A percentile compares a stretch with the other conserved stretches of the same genome.
Conservation (phyloP, 495 filamentous ascomycete genomes). For the Hypoxylon fuscum region DNA sequence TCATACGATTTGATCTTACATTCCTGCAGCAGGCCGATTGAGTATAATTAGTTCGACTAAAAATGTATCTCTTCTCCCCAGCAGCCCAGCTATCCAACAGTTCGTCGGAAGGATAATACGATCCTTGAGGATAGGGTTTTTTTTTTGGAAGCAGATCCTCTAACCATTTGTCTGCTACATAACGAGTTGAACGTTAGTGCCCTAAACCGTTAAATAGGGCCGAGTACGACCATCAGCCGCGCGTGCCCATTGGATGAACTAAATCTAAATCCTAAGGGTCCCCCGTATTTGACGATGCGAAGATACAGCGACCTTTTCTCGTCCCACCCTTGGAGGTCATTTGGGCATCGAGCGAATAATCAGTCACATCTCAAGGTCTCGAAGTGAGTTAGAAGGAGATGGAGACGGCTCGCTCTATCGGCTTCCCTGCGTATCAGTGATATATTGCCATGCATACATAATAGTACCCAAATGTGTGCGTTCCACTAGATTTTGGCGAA, state of each 20-base stretch:
- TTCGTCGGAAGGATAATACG: slow-evolving; percentile 11
- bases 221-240: slow-evolving; percentile 30
- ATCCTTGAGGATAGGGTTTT: slow-evolving; percentile 12
- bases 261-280: slow-evolving; percentile 12
- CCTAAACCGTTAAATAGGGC: slow-evolving; percentile 25
- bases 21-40: slow-evolving; percentile 39
- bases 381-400: slow-evolving; percentile 9
- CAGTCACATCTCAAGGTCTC: background rate
- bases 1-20: slow-evolving; percentile 42
- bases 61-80: slow-evolving; percentile 14
- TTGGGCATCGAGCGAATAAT: slow-evolving; percentile 1
- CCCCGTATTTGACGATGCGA: slow-evolving; percentile 14
- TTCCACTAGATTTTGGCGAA: slow-evolving; percentile 27
- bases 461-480: slow-evolving; percentile 17
- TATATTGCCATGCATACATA: slow-evolving; percentile 36
- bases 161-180: slow-evolving; percentile 10
- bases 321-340: slow-evolving; percentile 4
- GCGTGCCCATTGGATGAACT: slow-evolving; percentile 16
- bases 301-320: slow-evolving; percentile 11
- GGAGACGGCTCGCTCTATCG: slow-evolving; percentile 11
- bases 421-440: slow-evolving; percentile 17
- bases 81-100: slow-evolving; percentile 22
- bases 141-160: slow-evolving; percentile 5
- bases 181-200: slow-evolving; percentile 14
- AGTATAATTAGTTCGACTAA: slow-evolving; percentile 33